These are phyloP conservation scores for Neofusicoccum sp. DNA, from an alignment of 2,329 filamentous ascomycete species.

Conservation along the genomic window DNA sequence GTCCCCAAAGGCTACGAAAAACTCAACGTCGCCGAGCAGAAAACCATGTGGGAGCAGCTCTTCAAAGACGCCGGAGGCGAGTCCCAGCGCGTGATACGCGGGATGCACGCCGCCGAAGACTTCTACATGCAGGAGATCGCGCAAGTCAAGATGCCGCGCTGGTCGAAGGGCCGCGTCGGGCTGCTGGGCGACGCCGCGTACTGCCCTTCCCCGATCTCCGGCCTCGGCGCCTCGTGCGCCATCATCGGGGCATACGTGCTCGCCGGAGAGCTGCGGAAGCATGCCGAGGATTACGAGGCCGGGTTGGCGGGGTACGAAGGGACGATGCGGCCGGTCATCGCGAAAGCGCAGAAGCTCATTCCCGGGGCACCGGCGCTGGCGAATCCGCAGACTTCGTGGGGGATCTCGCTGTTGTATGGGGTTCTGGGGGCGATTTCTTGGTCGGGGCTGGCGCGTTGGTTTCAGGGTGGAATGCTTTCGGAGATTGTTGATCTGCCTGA, in stretches of 20 bases:
- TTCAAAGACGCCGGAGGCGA: constrained; percentile 42
- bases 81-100: constrained; percentile 35
- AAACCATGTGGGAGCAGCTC: constrained; percentile 26
- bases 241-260: constrained; percentile 41
- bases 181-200: constrained; percentile 42
- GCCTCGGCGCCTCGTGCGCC: constrained; percentile 32
- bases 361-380: constrained; percentile 28
- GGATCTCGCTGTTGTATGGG: constrained; percentile 24
- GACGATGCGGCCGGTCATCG: constrained; percentile 24
- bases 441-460: neutral
- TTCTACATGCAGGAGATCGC: constrained; percentile 48
- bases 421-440: constrained; percentile 18
- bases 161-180: constrained; percentile 34
- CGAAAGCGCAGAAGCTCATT: constrained; percentile 26
- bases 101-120: constrained; percentile 40
- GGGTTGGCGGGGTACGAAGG: constrained; percentile 28
- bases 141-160: constrained; percentile 38
- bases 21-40: constrained; percentile 23
- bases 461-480: neutral
- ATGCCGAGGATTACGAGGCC: constrained; percentile 21
- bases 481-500: neutral
- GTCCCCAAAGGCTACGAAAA: constrained; percentile 23
- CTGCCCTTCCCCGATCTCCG: constrained; percentile 35
- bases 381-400: constrained; percentile 29
- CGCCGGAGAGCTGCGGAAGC: constrained; percentile 34